phyloP scores from a whole-genome alignment of 768 basidiomycete genomes.

The Boletus reticuloceps region DNA sequence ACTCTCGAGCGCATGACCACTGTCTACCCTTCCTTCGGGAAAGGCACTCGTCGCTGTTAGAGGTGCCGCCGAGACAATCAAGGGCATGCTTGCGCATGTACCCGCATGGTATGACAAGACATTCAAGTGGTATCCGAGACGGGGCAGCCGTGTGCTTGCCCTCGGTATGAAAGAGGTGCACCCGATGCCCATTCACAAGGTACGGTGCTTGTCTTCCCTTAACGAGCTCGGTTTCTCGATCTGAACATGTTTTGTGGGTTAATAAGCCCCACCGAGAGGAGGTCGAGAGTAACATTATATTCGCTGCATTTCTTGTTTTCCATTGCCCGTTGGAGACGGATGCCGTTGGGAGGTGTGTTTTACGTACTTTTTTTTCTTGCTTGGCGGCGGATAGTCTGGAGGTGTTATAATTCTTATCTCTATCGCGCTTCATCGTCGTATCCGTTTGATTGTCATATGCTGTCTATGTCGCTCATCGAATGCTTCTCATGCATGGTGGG shows the following conservation, averaged over 20 bases:
- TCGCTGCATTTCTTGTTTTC: constrained; percentile 98
- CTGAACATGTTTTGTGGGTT: constrained; percentile 48
- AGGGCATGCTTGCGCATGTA: constrained; percentile 71
- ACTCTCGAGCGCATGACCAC: constrained; percentile 97
- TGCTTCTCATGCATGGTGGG: no score
- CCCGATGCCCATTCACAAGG: constrained; percentile 66
- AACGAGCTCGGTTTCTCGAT: neutral
- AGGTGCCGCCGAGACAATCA: constrained; percentile 98
- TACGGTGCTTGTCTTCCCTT: constrained; percentile 27
- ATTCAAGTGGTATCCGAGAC: constrained; percentile 90
- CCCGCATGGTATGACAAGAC: constrained; percentile 89
- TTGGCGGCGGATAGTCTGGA: no score
- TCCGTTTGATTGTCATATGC: no score
- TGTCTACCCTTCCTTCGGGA: constrained; percentile 66
- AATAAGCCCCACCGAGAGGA: constrained; percentile 81
- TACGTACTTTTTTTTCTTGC: no score
- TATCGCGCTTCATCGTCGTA: no score
- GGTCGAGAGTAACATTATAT: constrained; percentile 74
- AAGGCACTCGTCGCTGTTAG: constrained; percentile 63
- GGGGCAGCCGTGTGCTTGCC: constrained; percentile 92
- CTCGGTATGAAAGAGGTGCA: constrained; percentile 87
- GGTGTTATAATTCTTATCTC: no score
- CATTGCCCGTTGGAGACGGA: constrained; percentile 96
- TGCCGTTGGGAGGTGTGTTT: constrained; percentile 82
- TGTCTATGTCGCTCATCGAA: no score